phyloP scores from a whole-genome alignment of 129 eudicot genomes.

The Arctium lappa region DNA sequence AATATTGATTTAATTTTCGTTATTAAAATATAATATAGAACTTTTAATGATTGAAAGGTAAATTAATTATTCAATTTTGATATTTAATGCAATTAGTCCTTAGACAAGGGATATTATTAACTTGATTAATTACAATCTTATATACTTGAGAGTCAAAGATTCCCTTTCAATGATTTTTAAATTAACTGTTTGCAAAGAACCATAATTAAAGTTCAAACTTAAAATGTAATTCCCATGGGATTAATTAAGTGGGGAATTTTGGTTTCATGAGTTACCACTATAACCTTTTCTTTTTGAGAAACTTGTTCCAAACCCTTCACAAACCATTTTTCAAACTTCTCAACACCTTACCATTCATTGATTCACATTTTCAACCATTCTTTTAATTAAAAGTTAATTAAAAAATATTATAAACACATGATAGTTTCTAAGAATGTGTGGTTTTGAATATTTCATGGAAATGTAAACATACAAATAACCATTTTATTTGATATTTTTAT shows the following conservation, averaged over 20 bases:
- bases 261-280: conserved; percentile 2
- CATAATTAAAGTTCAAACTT: conserved; percentile 16
- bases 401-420: too few relatives aligned
- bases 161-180: conserved; percentile 5
- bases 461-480: too few relatives aligned
- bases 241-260: conserved; percentile 18
- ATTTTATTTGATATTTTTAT: too few relatives aligned
- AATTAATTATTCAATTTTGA: background rate
- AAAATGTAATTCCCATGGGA: conserved; percentile 2
- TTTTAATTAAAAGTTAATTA: too few relatives aligned
- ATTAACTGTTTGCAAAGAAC: conserved; percentile 13
- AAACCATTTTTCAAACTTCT: background rate
- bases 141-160: conserved; percentile 22
- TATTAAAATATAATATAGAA: background rate
- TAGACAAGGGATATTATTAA: background rate
- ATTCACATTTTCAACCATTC: background rate
- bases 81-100: background rate
- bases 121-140: background rate
- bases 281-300: conserved; percentile 2
- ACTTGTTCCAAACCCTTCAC: conserved; percentile 3
- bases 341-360: background rate
- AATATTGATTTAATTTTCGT: background rate
- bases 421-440: too few relatives aligned
- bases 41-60: background rate
- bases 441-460: too few relatives aligned